phyloP scores from a whole-genome alignment of 768 basidiomycete species.

The Coprinellus micaceus region DNA sequence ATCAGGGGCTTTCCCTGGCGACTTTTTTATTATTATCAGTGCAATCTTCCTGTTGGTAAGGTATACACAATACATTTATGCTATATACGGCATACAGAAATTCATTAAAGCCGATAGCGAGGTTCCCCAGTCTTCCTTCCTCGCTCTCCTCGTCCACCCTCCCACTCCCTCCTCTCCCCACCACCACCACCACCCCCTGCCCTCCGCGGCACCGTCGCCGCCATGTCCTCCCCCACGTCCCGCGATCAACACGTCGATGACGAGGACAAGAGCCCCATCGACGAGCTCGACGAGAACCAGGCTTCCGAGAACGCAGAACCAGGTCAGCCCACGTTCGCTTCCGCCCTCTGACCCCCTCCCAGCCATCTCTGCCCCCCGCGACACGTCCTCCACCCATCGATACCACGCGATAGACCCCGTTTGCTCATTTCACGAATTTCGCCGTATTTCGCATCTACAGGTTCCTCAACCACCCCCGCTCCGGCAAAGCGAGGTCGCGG shows the following conservation, averaged over 20 bases:
- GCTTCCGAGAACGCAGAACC: not conserved
- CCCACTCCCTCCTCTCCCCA: conserved; percentile 51
- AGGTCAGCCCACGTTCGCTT: not conserved
- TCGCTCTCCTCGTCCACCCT: conserved; percentile 38
- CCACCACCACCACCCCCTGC: conserved; percentile 35
- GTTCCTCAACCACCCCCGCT: conserved; percentile 39
- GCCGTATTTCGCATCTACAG: conserved; percentile 29
- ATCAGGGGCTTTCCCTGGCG: not conserved
- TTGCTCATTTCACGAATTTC: conserved; percentile 20
- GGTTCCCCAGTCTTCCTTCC: conserved; percentile 55
- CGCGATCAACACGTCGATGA: conserved; percentile 48
- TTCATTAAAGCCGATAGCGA: conserved; percentile 71
- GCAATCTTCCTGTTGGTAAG: conserved; percentile 53
- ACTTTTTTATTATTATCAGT: no score
- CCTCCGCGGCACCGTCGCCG: not conserved
- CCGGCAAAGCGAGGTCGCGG: conserved; percentile 81
- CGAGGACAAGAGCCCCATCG: conserved; percentile 52
- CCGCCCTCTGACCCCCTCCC: not conserved
- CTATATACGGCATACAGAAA: conserved; percentile 26
- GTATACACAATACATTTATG: conserved; percentile 56
- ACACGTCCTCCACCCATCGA: conserved; percentile 21
- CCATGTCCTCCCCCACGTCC: not conserved
- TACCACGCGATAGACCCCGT: conserved; percentile 17
- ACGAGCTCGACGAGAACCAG: conserved; percentile 49
- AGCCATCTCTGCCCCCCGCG: not conserved